Evolutionary conservation across 768 basidiomycete species (phyloP).

Genomic region (Cystofilobasidium bisporidii): DNA sequence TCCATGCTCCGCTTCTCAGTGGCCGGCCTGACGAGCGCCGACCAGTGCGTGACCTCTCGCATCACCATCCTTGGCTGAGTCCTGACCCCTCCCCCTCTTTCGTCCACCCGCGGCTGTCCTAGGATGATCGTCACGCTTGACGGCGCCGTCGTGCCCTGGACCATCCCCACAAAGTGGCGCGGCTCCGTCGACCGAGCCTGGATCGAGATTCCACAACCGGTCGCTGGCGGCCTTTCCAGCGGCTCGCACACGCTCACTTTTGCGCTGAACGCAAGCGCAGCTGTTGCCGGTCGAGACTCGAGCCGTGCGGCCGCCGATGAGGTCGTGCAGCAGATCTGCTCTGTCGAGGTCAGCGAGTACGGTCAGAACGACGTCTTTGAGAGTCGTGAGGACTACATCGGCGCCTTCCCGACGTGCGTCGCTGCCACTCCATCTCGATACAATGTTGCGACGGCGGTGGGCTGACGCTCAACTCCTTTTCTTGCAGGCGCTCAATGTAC

Average conservation of each 20-base stretch:
- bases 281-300: slow-evolving; percentile 38
- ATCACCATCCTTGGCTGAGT: too few species aligned
- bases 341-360: slow-evolving; percentile 62
- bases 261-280: slow-evolving; percentile 45
- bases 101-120: too few species aligned
- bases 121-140: slow-evolving; percentile 9
- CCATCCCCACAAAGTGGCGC: slow-evolving; percentile 4
- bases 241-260: slow-evolving; percentile 58
- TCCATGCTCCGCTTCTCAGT: slow-evolving; percentile 14
- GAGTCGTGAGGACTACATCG: slow-evolving; percentile 50
- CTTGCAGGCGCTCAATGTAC: slow-evolving; percentile 51
- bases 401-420: slow-evolving; percentile 65
- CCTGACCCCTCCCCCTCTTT: too few species aligned
- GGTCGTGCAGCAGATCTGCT: slow-evolving; percentile 55
- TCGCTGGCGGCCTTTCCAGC: slow-evolving; percentile 36
- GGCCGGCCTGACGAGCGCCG: not conserved
- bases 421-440: too few species aligned
- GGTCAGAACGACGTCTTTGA: slow-evolving; percentile 58
- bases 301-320: slow-evolving; percentile 41
- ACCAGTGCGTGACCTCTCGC: not conserved
- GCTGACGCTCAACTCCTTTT: slow-evolving; percentile 2
- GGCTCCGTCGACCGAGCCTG: slow-evolving; percentile 16
- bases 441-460: too few species aligned
- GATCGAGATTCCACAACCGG: slow-evolving; percentile 16
- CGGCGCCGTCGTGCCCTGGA: not conserved